phyloP scores from a whole-genome alignment of 192 early-diverging fungal species.

The Thamnidium elegans region DNA sequence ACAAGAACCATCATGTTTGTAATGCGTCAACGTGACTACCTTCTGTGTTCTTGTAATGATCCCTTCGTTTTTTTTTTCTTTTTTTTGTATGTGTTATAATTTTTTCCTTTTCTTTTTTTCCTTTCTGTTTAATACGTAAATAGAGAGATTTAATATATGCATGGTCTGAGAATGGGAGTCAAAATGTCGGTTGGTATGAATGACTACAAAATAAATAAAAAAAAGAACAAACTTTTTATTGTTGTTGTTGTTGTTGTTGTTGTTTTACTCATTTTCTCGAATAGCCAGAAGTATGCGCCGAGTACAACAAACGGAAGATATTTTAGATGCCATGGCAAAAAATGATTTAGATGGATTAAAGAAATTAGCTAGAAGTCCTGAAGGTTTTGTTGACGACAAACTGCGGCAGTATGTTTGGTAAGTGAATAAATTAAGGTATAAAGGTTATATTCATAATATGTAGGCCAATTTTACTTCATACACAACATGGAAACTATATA shows the following conservation, averaged over 20 bases:
- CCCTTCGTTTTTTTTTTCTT: not conserved
- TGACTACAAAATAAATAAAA: too few species aligned
- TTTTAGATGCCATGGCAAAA: slow-evolving; percentile 17
- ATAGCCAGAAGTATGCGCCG: slow-evolving; percentile 16
- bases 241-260: too few species aligned
- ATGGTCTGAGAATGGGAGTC: slow-evolving; percentile 16
- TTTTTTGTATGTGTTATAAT: not conserved
- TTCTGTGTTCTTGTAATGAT: not conserved
- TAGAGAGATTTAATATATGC: slow-evolving; percentile 3
- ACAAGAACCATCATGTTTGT: too few species aligned
- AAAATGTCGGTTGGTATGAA: slow-evolving; percentile 13
- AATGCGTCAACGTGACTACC: too few species aligned
- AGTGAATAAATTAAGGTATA: not conserved
- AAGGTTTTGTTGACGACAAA: slow-evolving; percentile 25
- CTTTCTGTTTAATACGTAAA: slow-evolving; percentile 1
- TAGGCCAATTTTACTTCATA: slow-evolving; percentile 40
- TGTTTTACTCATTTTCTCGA: not conserved
- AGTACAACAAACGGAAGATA: slow-evolving; percentile 17
- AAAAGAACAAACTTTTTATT: not conserved
- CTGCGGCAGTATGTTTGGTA: slow-evolving; percentile 34
- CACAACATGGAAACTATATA: slow-evolving; percentile 35
- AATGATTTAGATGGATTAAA: slow-evolving; percentile 27
- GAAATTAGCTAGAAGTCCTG: slow-evolving; percentile 17
- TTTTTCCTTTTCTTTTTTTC: slow-evolving; percentile 7
- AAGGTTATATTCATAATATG: not conserved